These are phyloP conservation scores for Elaphomyces granulatus DNA, from an alignment of 495 filamentous ascomycete genomes.

Conservation along the genomic window DNA sequence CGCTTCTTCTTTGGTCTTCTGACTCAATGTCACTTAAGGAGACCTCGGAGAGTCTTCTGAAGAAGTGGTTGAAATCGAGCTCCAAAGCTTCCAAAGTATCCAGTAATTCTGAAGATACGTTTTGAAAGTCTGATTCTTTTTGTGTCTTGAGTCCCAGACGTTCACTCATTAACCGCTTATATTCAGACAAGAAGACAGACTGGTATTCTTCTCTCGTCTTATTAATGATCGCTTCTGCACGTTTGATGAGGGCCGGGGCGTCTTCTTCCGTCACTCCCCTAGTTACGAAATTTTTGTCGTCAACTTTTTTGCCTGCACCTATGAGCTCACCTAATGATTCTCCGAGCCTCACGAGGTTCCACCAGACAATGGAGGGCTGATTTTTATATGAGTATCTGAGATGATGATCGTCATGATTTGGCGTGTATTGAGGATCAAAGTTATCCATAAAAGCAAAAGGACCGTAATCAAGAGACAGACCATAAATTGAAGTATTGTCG, in stretches of 20 bases:
- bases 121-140: conserved; percentile 59
- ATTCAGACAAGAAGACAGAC: conserved; percentile 69
- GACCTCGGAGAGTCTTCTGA: conserved; percentile 55
- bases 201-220: conserved; percentile 73
- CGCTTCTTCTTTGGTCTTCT: conserved; percentile 39
- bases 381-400: conserved; percentile 84
- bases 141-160: conserved; percentile 57
- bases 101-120: conserved; percentile 62
- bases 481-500: conserved; percentile 86
- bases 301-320: conserved; percentile 52
- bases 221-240: conserved; percentile 70
- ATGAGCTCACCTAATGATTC: conserved; percentile 85
- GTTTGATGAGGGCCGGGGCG: conserved; percentile 52
- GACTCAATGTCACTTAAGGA: conserved; percentile 43
- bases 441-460: conserved; percentile 95
- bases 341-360: conserved; percentile 88
- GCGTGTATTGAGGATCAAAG: conserved; percentile 88
- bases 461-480: conserved; percentile 82
- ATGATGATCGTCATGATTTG: conserved; percentile 87
- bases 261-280: conserved; percentile 56
- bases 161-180: conserved; percentile 64
- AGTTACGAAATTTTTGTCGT: conserved; percentile 52
- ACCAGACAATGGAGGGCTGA: conserved; percentile 94
- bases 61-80: conserved; percentile 87
- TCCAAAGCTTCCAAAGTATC: conserved; percentile 66